A percentile compares a stretch with the other conserved stretches of the same genome.
Conservation (phyloP, 2,329 filamentous ascomycete species). For the Nothopassalora personata region DNA sequence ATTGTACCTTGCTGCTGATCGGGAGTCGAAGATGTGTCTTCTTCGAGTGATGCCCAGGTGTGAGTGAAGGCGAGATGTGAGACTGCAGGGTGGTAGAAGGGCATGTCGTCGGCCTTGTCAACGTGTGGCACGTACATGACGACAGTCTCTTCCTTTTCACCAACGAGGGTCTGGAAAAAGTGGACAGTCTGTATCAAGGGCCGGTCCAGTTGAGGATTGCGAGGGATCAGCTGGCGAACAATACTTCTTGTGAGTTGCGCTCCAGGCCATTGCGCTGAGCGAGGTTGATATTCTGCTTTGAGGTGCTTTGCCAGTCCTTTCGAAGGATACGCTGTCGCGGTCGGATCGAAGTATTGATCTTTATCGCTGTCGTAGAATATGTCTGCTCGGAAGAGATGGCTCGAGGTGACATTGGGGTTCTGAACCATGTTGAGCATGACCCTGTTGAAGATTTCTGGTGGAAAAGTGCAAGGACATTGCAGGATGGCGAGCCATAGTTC, state of each 20-base stretch:
- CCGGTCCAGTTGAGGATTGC: conserved; percentile 71
- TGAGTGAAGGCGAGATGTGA: conserved; percentile 71
- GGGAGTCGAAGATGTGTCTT: conserved; percentile 9
- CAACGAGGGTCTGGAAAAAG: conserved; percentile 46
- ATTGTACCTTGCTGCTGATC: conserved; percentile 3
- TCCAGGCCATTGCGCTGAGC: conserved; percentile 14
- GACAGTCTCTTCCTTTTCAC: conserved; percentile 40
- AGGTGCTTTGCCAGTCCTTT: conserved; percentile 38
- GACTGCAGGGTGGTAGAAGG: conserved; percentile 83
- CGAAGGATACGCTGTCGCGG: not conserved
- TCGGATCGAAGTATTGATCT: conserved; percentile 33
- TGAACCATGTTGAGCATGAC: conserved; percentile 70
- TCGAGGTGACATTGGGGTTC: conserved; percentile 76
- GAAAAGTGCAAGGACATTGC: conserved; percentile 52
- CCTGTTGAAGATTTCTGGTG: conserved; percentile 55
- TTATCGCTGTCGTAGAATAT: conserved; percentile 54
- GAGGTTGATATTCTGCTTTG: conserved; percentile 36
- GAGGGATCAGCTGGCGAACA: conserved; percentile 71
- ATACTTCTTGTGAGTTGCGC: conserved; percentile 57
- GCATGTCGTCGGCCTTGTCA: conserved; percentile 56
- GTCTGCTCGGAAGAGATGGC: conserved; percentile 72
- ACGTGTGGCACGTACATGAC: conserved; percentile 77
- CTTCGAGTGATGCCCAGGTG: conserved; percentile 45
- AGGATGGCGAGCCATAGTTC: conserved; percentile 28
- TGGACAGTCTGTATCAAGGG: conserved; percentile 78